These are phyloP conservation scores for Mariannaea sp. DNA, from an alignment of 2,329 filamentous ascomycete species.

Conservation along the genomic window DNA sequence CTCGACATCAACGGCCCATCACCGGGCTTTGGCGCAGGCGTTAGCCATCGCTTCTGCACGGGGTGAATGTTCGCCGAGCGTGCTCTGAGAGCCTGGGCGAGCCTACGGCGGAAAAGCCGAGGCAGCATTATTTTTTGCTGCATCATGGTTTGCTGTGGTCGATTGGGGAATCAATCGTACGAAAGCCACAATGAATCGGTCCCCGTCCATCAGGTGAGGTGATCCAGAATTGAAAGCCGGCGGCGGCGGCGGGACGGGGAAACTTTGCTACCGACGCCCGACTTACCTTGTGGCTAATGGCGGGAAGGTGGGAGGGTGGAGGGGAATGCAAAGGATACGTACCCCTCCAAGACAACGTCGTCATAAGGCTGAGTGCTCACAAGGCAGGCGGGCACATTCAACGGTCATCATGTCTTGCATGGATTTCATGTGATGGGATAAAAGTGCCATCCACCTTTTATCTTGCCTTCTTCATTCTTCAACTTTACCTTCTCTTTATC, in stretches of 20 bases:
- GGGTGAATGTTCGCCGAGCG: constrained; percentile 22
- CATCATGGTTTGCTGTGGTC: constrained; percentile 20
- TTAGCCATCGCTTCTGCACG: constrained; percentile 53
- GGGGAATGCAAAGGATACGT: neutral
- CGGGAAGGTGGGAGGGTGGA: neutral
- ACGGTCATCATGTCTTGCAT: constrained; percentile 20
- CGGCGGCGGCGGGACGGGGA: constrained; percentile 36
- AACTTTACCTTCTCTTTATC: neutral
- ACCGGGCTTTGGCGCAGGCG: constrained; percentile 61
- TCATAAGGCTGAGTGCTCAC: constrained; percentile 36
- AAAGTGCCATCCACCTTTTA: neutral
- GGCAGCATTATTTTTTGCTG: constrained; percentile 36
- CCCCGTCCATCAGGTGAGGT: constrained; percentile 35
- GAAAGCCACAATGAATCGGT: no score
- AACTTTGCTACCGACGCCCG: constrained; percentile 35
- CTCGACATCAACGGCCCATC: constrained; percentile 69
- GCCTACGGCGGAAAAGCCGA: constrained; percentile 34
- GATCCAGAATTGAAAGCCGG: constrained; percentile 2
- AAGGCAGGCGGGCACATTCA: neutral
- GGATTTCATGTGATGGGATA: constrained; percentile 29
- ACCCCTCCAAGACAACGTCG: constrained; percentile 19
- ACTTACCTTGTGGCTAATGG: no score
- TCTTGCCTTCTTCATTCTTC: neutral
- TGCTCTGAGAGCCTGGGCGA: constrained; percentile 32
- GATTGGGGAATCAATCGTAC: neutral